phyloP scores from a whole-genome alignment of 352 stramenopile genomes.

The Phytophthora nicotianae region DNA sequence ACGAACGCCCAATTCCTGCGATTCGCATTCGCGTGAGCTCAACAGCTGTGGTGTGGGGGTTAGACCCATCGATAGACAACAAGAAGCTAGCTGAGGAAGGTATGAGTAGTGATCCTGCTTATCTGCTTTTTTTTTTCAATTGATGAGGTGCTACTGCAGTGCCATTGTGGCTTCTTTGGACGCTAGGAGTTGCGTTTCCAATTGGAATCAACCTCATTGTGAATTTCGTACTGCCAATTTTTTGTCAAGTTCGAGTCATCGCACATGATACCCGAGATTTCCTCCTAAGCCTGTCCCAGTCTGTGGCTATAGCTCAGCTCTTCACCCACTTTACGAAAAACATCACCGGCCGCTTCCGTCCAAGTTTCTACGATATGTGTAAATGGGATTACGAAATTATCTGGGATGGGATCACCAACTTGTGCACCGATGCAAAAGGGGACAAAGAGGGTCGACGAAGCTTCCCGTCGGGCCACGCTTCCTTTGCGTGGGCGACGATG shows the following conservation, averaged over 20 bases:
- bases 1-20: not conserved
- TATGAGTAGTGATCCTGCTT: not conserved
- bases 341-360: slow-evolving; percentile 72
- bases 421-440: slow-evolving; percentile 29
- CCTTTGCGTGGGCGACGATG: slow-evolving; percentile 72
- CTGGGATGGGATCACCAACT: slow-evolving; percentile 78
- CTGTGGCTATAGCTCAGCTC: slow-evolving; percentile 17
- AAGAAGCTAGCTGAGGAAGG: slow-evolving; percentile 9
- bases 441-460: slow-evolving; percentile 78
- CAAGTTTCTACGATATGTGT: slow-evolving; percentile 85
- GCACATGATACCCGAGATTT: slow-evolving; percentile 79
- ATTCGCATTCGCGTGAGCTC: slow-evolving; percentile 2
- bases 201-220: slow-evolving; percentile 57
- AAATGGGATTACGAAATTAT: slow-evolving; percentile 64
- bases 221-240: slow-evolving; percentile 59
- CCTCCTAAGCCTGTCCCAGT: slow-evolving; percentile 64
- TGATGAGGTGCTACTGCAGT: slow-evolving; percentile 31
- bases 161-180: slow-evolving; percentile 48
- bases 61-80: slow-evolving; percentile 11
- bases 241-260: slow-evolving; percentile 56
- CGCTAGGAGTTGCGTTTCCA: slow-evolving; percentile 39
- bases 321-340: slow-evolving; percentile 83
- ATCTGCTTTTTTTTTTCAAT: not conserved
- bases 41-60: not conserved
- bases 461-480: slow-evolving; percentile 81